These are phyloP conservation scores for Colletotrichum eleusines DNA, from an alignment of 2,329 filamentous ascomycete genomes.

Conservation along the genomic window DNA sequence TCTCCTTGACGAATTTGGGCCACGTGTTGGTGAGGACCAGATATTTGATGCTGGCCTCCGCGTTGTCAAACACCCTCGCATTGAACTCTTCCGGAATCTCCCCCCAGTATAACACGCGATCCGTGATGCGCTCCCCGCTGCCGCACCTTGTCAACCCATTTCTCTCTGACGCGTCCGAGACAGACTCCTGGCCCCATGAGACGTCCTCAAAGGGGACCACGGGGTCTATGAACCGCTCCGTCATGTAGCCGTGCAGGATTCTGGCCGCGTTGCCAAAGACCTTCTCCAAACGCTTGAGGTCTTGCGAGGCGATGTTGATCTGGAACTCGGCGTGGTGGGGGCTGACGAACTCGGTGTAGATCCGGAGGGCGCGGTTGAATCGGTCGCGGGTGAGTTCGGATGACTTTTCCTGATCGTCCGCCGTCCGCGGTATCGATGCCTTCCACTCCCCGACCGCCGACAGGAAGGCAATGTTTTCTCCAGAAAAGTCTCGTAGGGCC, in stretches of 20 bases:
- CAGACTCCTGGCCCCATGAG: background rate
- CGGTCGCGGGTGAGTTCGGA: constrained; percentile 58
- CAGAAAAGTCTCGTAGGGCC: constrained; percentile 74
- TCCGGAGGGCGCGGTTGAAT: constrained; percentile 69
- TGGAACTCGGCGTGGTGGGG: constrained; percentile 73
- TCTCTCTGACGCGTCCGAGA: constrained; percentile 15
- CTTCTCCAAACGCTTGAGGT: constrained; percentile 65
- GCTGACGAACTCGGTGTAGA: constrained; percentile 73
- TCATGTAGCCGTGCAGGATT: constrained; percentile 56
- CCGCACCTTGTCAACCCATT: background rate
- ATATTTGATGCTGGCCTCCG: constrained; percentile 67
- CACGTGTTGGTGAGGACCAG: constrained; percentile 53
- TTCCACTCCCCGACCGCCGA: constrained; percentile 70
- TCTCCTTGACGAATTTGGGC: constrained; percentile 47
- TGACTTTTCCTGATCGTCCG: constrained; percentile 39
- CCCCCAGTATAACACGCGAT: constrained; percentile 33
- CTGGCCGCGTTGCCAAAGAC: constrained; percentile 69
- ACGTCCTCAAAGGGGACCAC: constrained; percentile 57
- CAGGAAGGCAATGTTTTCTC: constrained; percentile 78
- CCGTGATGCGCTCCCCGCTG: background rate
- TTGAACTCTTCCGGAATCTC: constrained; percentile 58
- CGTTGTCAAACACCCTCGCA: constrained; percentile 63
- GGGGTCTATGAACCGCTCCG: constrained; percentile 51
- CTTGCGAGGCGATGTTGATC: constrained; percentile 72
- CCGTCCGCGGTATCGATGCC: constrained; percentile 47